Percentiles rank a stretch among this genome's conserved stretches.
Evolutionary conservation across 2,329 filamentous ascomycete species (phyloP).

Genomic region (Paecilomyces dactylethromorphus): DNA sequence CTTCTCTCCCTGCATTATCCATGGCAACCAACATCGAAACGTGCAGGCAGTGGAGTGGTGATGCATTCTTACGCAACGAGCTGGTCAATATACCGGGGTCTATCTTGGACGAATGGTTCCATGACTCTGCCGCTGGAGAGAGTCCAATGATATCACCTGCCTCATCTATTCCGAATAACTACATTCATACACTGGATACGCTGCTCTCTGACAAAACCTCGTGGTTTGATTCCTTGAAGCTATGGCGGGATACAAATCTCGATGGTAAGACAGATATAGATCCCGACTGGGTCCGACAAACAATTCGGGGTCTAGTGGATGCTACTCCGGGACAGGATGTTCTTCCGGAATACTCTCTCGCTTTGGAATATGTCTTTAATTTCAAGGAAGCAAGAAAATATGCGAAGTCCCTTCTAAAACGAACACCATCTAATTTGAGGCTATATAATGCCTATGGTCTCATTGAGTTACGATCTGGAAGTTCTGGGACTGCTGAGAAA

Average conservation of each 20-base stretch:
- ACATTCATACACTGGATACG: constrained; percentile 43
- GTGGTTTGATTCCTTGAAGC: constrained; percentile 40
- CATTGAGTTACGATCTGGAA: constrained; percentile 58
- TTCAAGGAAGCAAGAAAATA: constrained; percentile 56
- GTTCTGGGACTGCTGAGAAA: constrained; percentile 52
- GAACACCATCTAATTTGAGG: constrained; percentile 53
- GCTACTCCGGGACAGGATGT: constrained; percentile 37
- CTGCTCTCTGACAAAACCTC: constrained; percentile 45
- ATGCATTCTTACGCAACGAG: constrained; percentile 49
- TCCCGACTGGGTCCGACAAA: constrained; percentile 44
- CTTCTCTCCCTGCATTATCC: constrained; percentile 53
- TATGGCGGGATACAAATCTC: constrained; percentile 20
- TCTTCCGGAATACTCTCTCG: constrained; percentile 64
- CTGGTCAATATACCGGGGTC: constrained; percentile 22
- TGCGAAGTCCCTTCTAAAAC: constrained; percentile 68
- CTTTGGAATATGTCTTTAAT: constrained; percentile 56
- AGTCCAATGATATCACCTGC: constrained; percentile 16
- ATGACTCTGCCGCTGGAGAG: constrained; percentile 3
- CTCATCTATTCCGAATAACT: constrained; percentile 30
- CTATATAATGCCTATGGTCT: constrained; percentile 77
- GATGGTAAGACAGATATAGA: constrained; percentile 29
- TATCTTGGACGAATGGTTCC: constrained; percentile 20
- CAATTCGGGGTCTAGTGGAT: constrained; percentile 53
- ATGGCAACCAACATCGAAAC: constrained; percentile 13
- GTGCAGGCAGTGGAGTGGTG: constrained; percentile 38